Evolutionary conservation across 1,284 basidiomycete genomes (phyloP), one percentile per base, ranked within the genome.

Genomic region (Ceratorhiza oryzae-sativae): DNA sequence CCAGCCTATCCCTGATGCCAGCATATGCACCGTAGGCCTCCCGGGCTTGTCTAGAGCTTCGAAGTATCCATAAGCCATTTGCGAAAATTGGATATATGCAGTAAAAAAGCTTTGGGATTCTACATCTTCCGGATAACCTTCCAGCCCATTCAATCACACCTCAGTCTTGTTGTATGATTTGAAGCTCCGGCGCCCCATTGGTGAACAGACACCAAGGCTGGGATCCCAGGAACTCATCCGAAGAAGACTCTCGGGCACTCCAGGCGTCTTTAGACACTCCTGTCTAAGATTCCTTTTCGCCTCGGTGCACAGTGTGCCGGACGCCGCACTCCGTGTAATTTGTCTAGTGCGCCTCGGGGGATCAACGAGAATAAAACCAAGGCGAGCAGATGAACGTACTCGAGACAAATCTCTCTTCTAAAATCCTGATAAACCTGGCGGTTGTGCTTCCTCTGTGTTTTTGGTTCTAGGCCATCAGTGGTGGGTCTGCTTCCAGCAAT

Each of bases 381-480:
- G 42, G 46, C 32, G 36, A 39, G 56, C 55, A 27, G 61, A 18
- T 49, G 32, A 27, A 76, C 79, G 61, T 72, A 89, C 89, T 88
- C 83, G 59, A 92, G 80, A 77, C 90, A 92, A 0, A 84, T 79
- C 77, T 92, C 91, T 78, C 91, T 89, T 76, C 86, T 88, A 79
- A 91, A 92, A 60, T 93, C 90, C 6, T 86, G 80, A 76, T 92
- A 93, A 36, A 93, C 80, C 77, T 89, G 91, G 74, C 89, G 85
- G 79, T 94, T 94, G 77, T 87, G 86, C 79, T 85, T 89, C 30
- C 92, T 84, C 90, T 92, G 74, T n/a, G n/a, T n/a, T n/a, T 45
- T 18, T 53, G 34, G 20, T 70, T n/a, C 34, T n/a, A 51, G 20
- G n/a, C 13, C 18, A 32, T 18, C 56, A 32, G 3, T 39, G 5